Conservation (phyloP, 371 early-diverging fungal species). For the Mortierella sp. region DNA sequence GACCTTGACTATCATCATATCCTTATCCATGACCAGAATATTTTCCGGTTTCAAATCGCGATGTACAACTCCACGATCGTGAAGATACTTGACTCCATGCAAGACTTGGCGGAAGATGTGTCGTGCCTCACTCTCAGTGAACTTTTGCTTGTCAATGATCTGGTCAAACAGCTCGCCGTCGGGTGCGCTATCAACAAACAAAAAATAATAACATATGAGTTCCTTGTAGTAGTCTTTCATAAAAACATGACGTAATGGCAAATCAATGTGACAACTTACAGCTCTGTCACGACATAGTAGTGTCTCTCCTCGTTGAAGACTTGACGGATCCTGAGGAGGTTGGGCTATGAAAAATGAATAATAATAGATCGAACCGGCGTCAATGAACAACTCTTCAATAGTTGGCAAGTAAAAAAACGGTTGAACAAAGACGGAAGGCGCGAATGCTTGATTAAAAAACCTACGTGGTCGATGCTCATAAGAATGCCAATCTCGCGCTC, state of each 20-base stretch:
- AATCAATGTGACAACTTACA: conserved; percentile 56
- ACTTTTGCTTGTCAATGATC: conserved; percentile 78
- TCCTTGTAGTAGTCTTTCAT: no score
- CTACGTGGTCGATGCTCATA: conserved; percentile 81
- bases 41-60: conserved; percentile 92
- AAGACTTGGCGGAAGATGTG: conserved; percentile 87
- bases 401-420: background rate
- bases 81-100: conserved; percentile 81
- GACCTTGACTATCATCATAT: conserved; percentile 83
- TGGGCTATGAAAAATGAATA: conserved; percentile 46
- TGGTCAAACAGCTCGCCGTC: conserved; percentile 97
- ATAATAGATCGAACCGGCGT: background rate
- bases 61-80: conserved; percentile 81
- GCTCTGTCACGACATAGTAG: conserved; percentile 79
- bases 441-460: conserved; percentile 14
- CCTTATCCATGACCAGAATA: conserved; percentile 79
- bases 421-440: no score
- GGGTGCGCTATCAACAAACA: conserved; percentile 58
- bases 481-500: conserved; percentile 81
- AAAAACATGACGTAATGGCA: background rate
- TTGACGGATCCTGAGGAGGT: conserved; percentile 68
- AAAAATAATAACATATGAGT: background rate
- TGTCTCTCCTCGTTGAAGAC: conserved; percentile 74
- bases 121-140: conserved; percentile 86
- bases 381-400: background rate